Evolutionary conservation across 2,329 filamentous ascomycete species (phyloP).

Genomic region (Colletotrichum eremochloae): DNA sequence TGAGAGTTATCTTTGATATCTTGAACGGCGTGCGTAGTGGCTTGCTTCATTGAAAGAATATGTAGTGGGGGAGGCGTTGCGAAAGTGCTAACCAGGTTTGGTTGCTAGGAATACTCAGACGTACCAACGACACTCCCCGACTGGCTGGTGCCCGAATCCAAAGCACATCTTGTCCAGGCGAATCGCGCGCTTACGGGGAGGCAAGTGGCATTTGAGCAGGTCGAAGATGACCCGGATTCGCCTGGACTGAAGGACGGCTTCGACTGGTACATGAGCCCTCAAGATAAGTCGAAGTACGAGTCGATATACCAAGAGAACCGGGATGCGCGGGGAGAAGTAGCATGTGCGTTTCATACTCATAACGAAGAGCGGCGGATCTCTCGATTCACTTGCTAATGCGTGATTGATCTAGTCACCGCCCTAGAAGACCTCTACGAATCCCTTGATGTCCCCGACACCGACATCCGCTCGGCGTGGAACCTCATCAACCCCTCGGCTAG

Average conservation of each 20-base stretch:
- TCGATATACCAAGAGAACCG: constrained; percentile 96
- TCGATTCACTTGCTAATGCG: constrained; percentile 7
- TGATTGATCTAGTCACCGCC: constrained; percentile 71
- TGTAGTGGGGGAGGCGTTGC: background rate
- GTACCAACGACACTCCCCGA: constrained; percentile 90
- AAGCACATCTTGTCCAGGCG: constrained; percentile 90
- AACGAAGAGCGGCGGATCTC: background rate
- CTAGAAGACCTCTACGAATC: constrained; percentile 88
- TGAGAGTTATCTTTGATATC: constrained; percentile 97
- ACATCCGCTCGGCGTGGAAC: constrained; percentile 95
- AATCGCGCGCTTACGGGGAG: constrained; percentile 82
- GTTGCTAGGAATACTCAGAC: constrained; percentile 83
- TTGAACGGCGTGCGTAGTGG: constrained; percentile 83
- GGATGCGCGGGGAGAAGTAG: constrained; percentile 86
- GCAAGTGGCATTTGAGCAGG: constrained; percentile 85
- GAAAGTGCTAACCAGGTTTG: constrained; percentile 18
- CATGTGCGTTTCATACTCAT: constrained; percentile 70
- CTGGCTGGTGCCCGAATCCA: constrained; percentile 97
- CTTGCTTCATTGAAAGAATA: background rate
- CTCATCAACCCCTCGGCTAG: constrained; percentile 92
- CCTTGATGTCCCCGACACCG: constrained; percentile 79
- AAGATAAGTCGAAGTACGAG: constrained; percentile 94
- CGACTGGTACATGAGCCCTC: constrained; percentile 98
- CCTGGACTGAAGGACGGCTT: constrained; percentile 94
- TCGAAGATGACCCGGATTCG: constrained; percentile 86